Conservation (phyloP, 345 rosid genomes). For the Anacardium occidentale region DNA sequence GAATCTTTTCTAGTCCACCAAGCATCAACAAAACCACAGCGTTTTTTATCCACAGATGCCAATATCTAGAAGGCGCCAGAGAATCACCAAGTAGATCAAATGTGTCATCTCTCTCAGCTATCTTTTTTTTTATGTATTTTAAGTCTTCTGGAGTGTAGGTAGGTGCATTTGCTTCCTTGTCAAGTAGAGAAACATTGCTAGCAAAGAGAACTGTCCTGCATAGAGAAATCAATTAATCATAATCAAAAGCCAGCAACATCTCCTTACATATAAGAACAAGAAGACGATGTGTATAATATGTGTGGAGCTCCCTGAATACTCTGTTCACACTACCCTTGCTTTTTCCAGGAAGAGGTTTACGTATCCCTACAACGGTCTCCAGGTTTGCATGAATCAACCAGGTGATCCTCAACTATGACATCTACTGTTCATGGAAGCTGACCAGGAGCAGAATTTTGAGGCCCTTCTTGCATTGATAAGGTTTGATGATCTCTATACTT, state of each 20-base stretch:
- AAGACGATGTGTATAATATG: background rate
- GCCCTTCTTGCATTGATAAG: conserved; percentile 94
- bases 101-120: conserved; percentile 82
- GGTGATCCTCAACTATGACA: conserved; percentile 90
- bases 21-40: conserved; percentile 94
- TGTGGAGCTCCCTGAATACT: conserved; percentile 70
- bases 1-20: conserved; percentile 91
- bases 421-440: conserved; percentile 98
- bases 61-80: conserved; percentile 92
- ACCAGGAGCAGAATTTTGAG: conserved; percentile 99
- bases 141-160: conserved; percentile 71
- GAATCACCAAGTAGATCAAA: conserved; percentile 90
- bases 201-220: conserved; percentile 90
- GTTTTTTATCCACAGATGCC: conserved; percentile 96
- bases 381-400: conserved; percentile 96
- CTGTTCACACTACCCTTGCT: conserved; percentile 96
- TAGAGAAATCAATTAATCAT: conserved; percentile 20
- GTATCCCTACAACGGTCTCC: conserved; percentile 92
- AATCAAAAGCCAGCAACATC: conserved; percentile 5
- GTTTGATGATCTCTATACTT: conserved; percentile 97
- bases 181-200: conserved; percentile 81
- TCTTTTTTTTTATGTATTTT: conserved; percentile 76
- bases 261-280: background rate
- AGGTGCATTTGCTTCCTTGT: conserved; percentile 95
- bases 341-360: conserved; percentile 94